Base-by-base conservation (phyloP, 1,284 basidiomycete species). In the Apiotrichum porosum region DNA sequence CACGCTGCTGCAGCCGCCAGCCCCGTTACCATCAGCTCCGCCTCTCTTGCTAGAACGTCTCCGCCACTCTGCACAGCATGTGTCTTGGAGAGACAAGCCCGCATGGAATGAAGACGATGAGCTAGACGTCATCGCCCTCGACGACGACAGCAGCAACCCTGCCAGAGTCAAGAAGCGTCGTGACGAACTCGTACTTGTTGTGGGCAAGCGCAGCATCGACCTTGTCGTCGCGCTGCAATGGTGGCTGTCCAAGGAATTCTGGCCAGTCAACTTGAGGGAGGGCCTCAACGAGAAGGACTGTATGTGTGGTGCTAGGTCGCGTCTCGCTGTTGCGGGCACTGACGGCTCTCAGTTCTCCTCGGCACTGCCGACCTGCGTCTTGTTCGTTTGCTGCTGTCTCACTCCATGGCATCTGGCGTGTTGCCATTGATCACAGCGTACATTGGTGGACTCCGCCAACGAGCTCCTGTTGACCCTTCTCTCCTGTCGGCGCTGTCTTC, bases 291-390 rank as follows among this genome's bases (percentile, higher is more conserved):
- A 46, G 14, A 57, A 57, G 41, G 61, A 68, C 46, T 68, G 65
- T 65, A 42, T 32, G 41, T 42, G 60, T 43, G n/a, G 9, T 4
- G 15, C 4, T 9, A n/a, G n/a, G n/a, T n/a, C n/a, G n/a, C n/a
- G n/a, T 4, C 10, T 3, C 9, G 30, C 8, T 14, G 2, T 17
- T 19, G 8, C 44, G 51, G 49, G 30, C 41, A 21, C 26, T 31
- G 14, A 19, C 17, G 35, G 3, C 21, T 14, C 1, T 5, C 36
- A 68, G 66, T 68, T 31, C 39, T 68, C 15, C 57, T 68, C 2
- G 66, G 66, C 14, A 68, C 66, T 6, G 61, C 61, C 15, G 66
- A 68, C 36, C 43, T 58, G 9, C 55, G 66, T 18, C 49, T 66
- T 4, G 42, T 66, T 6, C 51, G 63, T 1, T 43, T 63, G 3